Conservation (phyloP, 164 flowering plant species). For the Saururus chinensis region DNA sequence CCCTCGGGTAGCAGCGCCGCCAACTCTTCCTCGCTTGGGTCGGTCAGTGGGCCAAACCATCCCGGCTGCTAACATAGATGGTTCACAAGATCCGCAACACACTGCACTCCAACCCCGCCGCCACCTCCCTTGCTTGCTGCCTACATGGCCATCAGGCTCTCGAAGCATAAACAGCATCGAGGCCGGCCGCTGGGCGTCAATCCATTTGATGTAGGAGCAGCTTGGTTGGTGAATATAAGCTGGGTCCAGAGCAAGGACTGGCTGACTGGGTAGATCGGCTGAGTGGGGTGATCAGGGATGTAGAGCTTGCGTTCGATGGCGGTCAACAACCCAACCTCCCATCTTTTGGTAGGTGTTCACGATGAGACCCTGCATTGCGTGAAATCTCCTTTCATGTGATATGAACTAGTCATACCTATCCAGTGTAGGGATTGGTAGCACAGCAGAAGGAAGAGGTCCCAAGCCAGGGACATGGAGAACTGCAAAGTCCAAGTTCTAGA, state of each 20-base stretch:
- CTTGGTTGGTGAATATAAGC: neutral
- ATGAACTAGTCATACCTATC: neutral
- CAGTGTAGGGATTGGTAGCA: conserved; percentile 12
- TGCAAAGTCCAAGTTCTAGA: conserved; percentile 1
- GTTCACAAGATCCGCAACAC: conserved; percentile 33
- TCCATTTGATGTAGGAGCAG: conserved; percentile 15
- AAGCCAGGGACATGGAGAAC: conserved; percentile 14
- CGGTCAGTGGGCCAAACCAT: neutral
- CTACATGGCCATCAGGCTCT: conserved; percentile 18
- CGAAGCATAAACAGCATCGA: conserved; percentile 35
- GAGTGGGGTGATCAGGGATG: conserved; percentile 7
- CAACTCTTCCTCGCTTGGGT: neutral
- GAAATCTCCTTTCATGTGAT: conserved; percentile 5
- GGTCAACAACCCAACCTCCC: conserved; percentile 7
- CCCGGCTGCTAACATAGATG: conserved; percentile 6
- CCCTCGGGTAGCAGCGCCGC: conserved; percentile 6
- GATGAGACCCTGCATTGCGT: conserved; percentile 22
- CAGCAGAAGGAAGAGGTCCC: conserved; percentile 9
- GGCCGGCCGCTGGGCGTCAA: conserved; percentile 22
- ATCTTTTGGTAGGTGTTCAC: conserved; percentile 26
- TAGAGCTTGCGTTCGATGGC: neutral
- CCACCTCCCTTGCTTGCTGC: conserved; percentile 21
- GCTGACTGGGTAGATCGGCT: conserved; percentile 28
- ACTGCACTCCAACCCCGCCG: conserved; percentile 23
- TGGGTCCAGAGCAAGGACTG: conserved; percentile 14